phyloP scores from a whole-genome alignment of 441 rosid genomes.

The Eugenia klotzschiana region DNA sequence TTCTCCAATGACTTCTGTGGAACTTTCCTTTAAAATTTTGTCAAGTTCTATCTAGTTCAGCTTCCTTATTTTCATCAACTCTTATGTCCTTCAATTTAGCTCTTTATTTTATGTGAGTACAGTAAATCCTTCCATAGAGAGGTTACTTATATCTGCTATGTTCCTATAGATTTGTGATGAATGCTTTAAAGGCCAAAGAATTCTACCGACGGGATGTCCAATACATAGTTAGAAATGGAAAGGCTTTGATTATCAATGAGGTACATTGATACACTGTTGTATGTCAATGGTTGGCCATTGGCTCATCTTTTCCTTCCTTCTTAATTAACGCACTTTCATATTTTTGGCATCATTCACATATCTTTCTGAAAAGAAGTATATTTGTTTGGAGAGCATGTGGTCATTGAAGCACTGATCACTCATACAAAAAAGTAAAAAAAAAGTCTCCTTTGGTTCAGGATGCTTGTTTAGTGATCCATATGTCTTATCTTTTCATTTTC shows the following conservation, averaged over 20 bases:
- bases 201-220: slow-evolving; percentile 87
- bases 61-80: background rate
- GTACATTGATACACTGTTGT: slow-evolving; percentile 19
- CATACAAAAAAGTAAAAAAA: background rate
- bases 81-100: background rate
- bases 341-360: background rate
- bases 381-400: background rate
- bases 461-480: background rate
- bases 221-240: slow-evolving; percentile 82
- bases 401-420: background rate
- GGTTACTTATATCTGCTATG: background rate
- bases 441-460: background rate
- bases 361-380: background rate
- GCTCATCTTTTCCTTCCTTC: background rate
- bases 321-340: background rate
- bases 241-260: slow-evolving; percentile 92
- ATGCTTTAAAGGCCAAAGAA: slow-evolving; percentile 94
- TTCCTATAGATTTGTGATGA: slow-evolving; percentile 74
- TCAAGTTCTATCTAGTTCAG: background rate
- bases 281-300: background rate
- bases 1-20: background rate
- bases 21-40: background rate
- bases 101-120: background rate
- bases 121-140: background rate
- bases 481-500: background rate